phyloP scores from a whole-genome alignment of 164 flowering plant genomes.

The Stephania cephalantha region DNA sequence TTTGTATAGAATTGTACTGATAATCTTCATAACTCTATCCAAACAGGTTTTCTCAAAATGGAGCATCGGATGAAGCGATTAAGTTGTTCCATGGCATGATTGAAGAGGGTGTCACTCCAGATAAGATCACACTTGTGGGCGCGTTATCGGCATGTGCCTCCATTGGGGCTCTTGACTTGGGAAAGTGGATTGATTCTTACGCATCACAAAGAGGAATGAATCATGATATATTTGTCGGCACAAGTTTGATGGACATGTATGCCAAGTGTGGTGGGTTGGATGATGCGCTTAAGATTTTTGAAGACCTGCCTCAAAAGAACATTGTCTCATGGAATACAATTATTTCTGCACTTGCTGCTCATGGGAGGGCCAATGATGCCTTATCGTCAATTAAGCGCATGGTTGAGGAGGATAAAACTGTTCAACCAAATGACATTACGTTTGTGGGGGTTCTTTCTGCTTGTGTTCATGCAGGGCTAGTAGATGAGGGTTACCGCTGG shows the following conservation, averaged over 20 bases:
- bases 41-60: conserved; percentile 10
- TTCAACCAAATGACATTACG: conserved; percentile 6
- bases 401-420: conserved; percentile 4
- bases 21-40: not conserved
- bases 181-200: conserved; percentile 6
- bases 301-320: conserved; percentile 4
- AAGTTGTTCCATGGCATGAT: not conserved
- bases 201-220: conserved; percentile 6
- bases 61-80: conserved; percentile 3
- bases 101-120: conserved; percentile 3
- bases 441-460: conserved; percentile 12
- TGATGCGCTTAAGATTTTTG: conserved; percentile 2
- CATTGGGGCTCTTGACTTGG: conserved; percentile 9
- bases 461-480: conserved; percentile 9
- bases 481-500: conserved; percentile 4
- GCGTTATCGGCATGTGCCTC: conserved; percentile 9
- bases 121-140: conserved; percentile 9
- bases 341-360: conserved; percentile 8
- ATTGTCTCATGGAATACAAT: conserved; percentile 7
- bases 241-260: conserved; percentile 9
- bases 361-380: conserved; percentile 9
- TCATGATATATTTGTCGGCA: conserved; percentile 5
- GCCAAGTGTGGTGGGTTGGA: conserved; percentile 6
- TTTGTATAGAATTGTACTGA: not conserved
- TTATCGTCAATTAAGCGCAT: conserved; percentile 5